phyloP scores from a whole-genome alignment of 2,329 filamentous ascomycete genomes.

The Hirsutella rhossiliensis region DNA sequence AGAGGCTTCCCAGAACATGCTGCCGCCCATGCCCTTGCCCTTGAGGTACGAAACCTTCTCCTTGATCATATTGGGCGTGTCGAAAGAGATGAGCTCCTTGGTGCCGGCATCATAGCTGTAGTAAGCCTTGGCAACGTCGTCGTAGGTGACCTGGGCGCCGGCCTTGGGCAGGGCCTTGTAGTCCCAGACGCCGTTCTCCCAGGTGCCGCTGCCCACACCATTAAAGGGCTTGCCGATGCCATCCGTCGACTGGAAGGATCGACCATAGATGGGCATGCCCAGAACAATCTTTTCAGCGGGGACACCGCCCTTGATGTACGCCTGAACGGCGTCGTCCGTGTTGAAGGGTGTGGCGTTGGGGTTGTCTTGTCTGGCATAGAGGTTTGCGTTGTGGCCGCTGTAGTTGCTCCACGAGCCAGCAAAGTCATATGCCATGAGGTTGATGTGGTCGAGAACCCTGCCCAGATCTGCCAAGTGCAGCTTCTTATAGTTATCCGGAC shows the following conservation, averaged over 20 bases:
- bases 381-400: constrained; percentile 60
- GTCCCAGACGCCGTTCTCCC: constrained; percentile 68
- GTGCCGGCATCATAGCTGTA: constrained; percentile 56
- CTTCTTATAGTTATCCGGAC: constrained; percentile 33
- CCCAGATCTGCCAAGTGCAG: constrained; percentile 36
- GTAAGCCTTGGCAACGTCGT: constrained; percentile 46
- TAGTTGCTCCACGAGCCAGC: constrained; percentile 56
- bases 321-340: constrained; percentile 50
- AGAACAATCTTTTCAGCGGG: constrained; percentile 56
- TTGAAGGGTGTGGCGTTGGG: constrained; percentile 56
- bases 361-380: constrained; percentile 44
- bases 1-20: constrained; percentile 80
- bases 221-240: constrained; percentile 53
- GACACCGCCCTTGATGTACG: constrained; percentile 54
- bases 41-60: constrained; percentile 57
- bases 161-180: constrained; percentile 63
- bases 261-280: constrained; percentile 54
- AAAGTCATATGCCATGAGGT: constrained; percentile 70
- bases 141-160: constrained; percentile 45
- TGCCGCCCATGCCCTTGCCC: constrained; percentile 52
- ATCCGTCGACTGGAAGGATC: constrained; percentile 28
- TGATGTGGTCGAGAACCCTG: constrained; percentile 40
- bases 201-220: constrained; percentile 55
- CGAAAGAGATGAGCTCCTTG: constrained; percentile 59
- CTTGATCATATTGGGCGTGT: constrained; percentile 46